Percentiles rank a stretch among this genome's conserved stretches.
These are phyloP conservation scores for Emiliania huxleyi DNA, from an alignment of 78 protist genomes.

Conservation along the genomic window DNA sequence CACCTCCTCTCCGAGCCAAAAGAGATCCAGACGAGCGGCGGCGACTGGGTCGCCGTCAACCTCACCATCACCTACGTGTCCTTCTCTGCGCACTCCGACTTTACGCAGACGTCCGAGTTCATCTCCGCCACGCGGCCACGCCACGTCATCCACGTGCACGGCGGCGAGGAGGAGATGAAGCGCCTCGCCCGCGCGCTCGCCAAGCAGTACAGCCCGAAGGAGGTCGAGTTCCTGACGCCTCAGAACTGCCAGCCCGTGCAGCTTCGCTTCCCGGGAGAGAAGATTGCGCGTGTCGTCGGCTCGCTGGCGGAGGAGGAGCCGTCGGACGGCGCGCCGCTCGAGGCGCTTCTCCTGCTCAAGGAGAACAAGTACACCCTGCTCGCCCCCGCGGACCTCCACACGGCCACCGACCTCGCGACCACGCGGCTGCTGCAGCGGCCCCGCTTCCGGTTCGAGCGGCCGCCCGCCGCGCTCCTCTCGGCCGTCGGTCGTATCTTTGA, in stretches of 20 bases:
- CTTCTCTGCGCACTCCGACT: slow-evolving; percentile 93
- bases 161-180: slow-evolving; percentile 77
- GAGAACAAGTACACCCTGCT: slow-evolving; percentile 8
- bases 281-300: slow-evolving; percentile 39
- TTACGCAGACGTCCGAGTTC: slow-evolving; percentile 81
- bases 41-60: slow-evolving; percentile 58
- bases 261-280: slow-evolving; percentile 4
- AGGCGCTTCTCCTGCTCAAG: background rate
- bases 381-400: background rate
- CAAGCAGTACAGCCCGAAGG: slow-evolving; percentile 25
- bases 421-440: background rate
- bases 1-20: slow-evolving; percentile 36
- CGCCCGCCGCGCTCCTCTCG: background rate
- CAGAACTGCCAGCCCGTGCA: slow-evolving; percentile 27
- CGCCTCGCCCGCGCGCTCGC: slow-evolving; percentile 56
- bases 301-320: background rate
- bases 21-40: slow-evolving; percentile 24
- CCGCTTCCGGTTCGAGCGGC: background rate
- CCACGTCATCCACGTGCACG: slow-evolving; percentile 88
- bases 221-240: slow-evolving; percentile 38
- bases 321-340: background rate
- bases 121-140: slow-evolving; percentile 71
- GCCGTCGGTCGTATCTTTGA: background rate
- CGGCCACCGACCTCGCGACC: background rate
- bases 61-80: slow-evolving; percentile 74